These are phyloP conservation scores for Strobilomyces echinocephalus DNA, from an alignment of 768 basidiomycete genomes.

Conservation along the genomic window DNA sequence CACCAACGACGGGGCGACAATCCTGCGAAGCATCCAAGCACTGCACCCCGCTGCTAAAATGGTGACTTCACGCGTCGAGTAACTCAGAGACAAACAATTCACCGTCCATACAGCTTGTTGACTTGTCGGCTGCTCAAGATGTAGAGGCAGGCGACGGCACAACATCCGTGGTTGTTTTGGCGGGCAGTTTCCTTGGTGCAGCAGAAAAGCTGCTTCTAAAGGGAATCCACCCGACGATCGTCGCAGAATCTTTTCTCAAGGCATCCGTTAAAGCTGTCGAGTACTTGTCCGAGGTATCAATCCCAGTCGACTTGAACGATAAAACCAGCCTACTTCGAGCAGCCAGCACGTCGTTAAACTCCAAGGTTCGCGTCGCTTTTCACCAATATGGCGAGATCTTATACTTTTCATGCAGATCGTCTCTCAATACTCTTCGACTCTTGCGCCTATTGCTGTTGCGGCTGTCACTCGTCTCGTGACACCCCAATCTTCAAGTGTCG, in stretches of 20 bases:
- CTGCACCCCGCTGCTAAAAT: conserved; percentile 98
- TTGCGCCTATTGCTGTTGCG: conserved; percentile 98
- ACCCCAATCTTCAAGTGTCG: conserved; percentile 87
- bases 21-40: conserved; percentile 91
- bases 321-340: conserved; percentile 81
- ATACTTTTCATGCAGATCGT: conserved; percentile 64
- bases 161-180: conserved; percentile 94
- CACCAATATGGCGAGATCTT: conserved; percentile 3
- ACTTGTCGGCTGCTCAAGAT: conserved; percentile 96
- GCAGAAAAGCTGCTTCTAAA: conserved; percentile 96
- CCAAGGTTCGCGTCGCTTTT: conserved; percentile 57
- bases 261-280: conserved; percentile 93
- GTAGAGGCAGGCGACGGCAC: conserved; percentile 98
- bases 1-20: conserved; percentile 98
- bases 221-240: conserved; percentile 96
- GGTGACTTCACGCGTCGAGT: conserved; percentile 40
- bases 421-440: conserved; percentile 95
- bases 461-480: conserved; percentile 91
- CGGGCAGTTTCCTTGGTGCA: conserved; percentile 86
- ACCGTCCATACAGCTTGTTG: conserved; percentile 67
- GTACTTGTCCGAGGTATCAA: conserved; percentile 87
- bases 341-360: conserved; percentile 93
- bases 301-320: conserved; percentile 88
- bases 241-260: conserved; percentile 91
- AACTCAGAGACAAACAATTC: neutral